Conservation (phyloP, 2,329 filamentous ascomycete genomes). For the Sporothrix brunneoviolacea region DNA sequence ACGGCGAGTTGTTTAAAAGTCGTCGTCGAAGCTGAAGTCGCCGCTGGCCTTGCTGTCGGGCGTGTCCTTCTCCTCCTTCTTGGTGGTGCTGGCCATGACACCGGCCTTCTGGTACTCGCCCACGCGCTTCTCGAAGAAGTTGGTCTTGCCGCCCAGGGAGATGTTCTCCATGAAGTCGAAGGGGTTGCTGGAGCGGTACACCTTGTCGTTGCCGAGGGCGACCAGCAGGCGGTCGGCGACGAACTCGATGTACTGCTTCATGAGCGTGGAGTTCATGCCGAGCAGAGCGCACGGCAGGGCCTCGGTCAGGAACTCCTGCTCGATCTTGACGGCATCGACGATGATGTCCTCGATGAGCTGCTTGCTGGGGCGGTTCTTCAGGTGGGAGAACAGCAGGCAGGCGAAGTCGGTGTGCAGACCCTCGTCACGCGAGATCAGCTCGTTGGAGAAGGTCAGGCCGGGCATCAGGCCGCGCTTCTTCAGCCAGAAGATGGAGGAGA, state of each 20-base stretch:
- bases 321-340: slow-evolving; percentile 84
- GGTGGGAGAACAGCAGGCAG: slow-evolving; percentile 93
- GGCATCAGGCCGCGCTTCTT: slow-evolving; percentile 99
- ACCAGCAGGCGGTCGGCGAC: slow-evolving; percentile 92
- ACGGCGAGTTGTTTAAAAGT: slow-evolving; percentile 63
- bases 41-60: slow-evolving; percentile 54
- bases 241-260: slow-evolving; percentile 99
- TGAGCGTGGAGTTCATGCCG: slow-evolving; percentile 93
- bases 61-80: slow-evolving; percentile 41
- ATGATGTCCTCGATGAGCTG: slow-evolving; percentile 81
- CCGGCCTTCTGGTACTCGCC: slow-evolving; percentile 99
- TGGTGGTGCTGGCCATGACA: slow-evolving; percentile 90
- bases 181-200: slow-evolving; percentile 88
- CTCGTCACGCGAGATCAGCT: slow-evolving; percentile 98
- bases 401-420: slow-evolving; percentile 99
- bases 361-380: slow-evolving; percentile 84
- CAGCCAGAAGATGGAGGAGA: slow-evolving; percentile 99
- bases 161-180: slow-evolving; percentile 99
- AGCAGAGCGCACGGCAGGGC: slow-evolving; percentile 87
- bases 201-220: slow-evolving; percentile 87
- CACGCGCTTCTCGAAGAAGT: slow-evolving; percentile 99
- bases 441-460: slow-evolving; percentile 97
- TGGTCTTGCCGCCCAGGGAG: slow-evolving; percentile 96
- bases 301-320: slow-evolving; percentile 97
- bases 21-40: slow-evolving; percentile 91